A percentile compares a stretch with the other conserved stretches of the same genome.
These are phyloP conservation scores for Lagenidium giganteum DNA, from an alignment of 352 stramenopile genomes.

Conservation along the genomic window DNA sequence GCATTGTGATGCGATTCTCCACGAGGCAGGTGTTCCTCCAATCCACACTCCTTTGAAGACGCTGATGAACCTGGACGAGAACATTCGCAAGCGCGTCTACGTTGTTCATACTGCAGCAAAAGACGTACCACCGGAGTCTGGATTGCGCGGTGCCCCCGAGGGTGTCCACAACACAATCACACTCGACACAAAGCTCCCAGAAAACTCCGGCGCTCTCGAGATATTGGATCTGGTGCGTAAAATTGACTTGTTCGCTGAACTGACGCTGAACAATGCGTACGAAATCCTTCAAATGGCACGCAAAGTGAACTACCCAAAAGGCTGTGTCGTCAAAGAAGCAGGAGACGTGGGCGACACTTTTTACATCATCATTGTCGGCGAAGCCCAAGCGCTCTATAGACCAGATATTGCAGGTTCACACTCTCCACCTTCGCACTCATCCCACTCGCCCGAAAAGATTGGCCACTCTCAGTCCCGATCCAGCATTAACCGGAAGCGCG, in stretches of 20 bases:
- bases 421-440: too few species aligned
- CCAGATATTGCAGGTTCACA: too few species aligned
- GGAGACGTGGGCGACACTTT: conserved; percentile 57
- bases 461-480: conserved; percentile 11
- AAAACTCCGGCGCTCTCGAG: conserved; percentile 74
- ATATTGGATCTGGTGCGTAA: conserved; percentile 83
- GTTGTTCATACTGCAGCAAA: conserved; percentile 93
- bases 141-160: conserved; percentile 85
- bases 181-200: conserved; percentile 64
- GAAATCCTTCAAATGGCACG: conserved; percentile 81
- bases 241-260: conserved; percentile 75
- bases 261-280: conserved; percentile 83
- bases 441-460: neutral
- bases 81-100: conserved; percentile 90
- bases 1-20: conserved; percentile 91
- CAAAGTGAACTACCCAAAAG: conserved; percentile 64
- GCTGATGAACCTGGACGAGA: conserved; percentile 84
- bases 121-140: conserved; percentile 64
- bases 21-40: conserved; percentile 92
- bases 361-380: conserved; percentile 81
- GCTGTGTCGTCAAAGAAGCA: conserved; percentile 37
- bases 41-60: conserved; percentile 96
- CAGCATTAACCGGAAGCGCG: conserved; percentile 32
- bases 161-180: conserved; percentile 88
- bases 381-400: conserved; percentile 50